Evolutionary conservation across 2,329 filamentous ascomycete species (phyloP), one percentile per base, ranked within the genome.

Genomic region (Rhinocladiella similis): DNA sequence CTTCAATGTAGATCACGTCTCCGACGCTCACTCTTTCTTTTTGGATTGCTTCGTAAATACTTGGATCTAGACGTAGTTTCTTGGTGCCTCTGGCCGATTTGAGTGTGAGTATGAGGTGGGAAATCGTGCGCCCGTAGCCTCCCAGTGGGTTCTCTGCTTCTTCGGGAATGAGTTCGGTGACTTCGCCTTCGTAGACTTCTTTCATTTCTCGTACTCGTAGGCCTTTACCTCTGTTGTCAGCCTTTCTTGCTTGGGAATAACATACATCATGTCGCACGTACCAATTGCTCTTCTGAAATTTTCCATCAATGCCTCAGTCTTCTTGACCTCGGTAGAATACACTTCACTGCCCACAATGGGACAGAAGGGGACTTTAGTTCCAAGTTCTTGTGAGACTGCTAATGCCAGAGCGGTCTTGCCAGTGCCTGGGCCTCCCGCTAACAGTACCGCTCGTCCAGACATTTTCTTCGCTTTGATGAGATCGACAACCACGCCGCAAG

Each of bases 271-370:
- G 10, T 33, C 7, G 29, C 29, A 33, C 29, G 10, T 76, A 83
- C 93, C 94, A 73, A 99, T 99, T 57, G 94, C 94, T 70, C 94
- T 83, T 72, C 94, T 85, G 75, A 99, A 99, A 79, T 97, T 97
- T 81, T 99, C 94, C 94, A 97, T 97, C 71, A 99, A 79, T 65
- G 96, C 89, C 75, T 99, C 94, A 48, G 94, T 99, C 85, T 99
- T 99, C 85, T 99, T 99, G 63, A 99, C 92, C 76, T 99, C 94
- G 45, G 93, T 88, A 66, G 91, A 96, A 78, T 97, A 99, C 68
- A 99, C 89, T 76, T 99, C 94, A 79, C 92, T 97, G 67, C 92
- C 94, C 51, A 97, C 94, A 70, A 99, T 97, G 38, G 93, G 92
- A 74, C 94, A 97, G 73, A 99, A 99, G 5, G 94, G 94, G 55